Conservation (phyloP, 495 filamentous ascomycete species). For the Aspergillus kassunensis region DNA sequence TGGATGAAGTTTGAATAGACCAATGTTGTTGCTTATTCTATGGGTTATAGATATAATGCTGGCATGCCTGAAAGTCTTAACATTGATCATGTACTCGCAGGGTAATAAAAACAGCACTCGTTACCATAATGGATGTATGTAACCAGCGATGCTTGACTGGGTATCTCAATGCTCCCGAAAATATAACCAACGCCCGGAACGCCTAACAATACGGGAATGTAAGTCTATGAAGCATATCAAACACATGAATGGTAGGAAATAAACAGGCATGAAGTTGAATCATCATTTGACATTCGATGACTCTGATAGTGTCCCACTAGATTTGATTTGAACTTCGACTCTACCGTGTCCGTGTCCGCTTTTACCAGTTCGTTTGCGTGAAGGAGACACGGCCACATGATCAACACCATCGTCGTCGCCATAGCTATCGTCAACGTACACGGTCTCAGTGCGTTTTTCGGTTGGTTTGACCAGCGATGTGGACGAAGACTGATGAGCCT, state of each 20-base stretch:
- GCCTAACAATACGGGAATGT: conserved; percentile 3
- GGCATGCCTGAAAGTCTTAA: too few species aligned
- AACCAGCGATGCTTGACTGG: conserved; percentile 14
- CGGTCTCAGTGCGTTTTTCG: background rate
- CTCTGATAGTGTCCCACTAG: conserved; percentile 1
- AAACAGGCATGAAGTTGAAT: background rate
- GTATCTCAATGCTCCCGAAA: conserved; percentile 30
- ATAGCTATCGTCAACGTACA: conserved; percentile 6
- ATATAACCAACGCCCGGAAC: conserved; percentile 5
- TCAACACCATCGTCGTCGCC: too few species aligned
- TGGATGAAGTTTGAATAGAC: background rate
- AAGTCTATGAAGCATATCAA: background rate
- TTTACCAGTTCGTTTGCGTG: background rate
- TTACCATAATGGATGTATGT: conserved; percentile 4
- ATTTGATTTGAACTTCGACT: background rate
- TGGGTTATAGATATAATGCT: background rate
- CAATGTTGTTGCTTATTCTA: background rate
- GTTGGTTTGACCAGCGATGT: background rate
- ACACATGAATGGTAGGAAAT: background rate
- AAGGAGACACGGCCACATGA: too few species aligned
- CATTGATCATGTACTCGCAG: background rate
- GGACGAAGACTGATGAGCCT: background rate
- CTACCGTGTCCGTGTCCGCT: too few species aligned
- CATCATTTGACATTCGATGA: background rate
- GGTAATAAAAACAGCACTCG: conserved; percentile 1